Evolutionary conservation across 495 filamentous ascomycete species (phyloP), one percentile per base, ranked within the genome.

Genomic region (Penicillium pancosmium): DNA sequence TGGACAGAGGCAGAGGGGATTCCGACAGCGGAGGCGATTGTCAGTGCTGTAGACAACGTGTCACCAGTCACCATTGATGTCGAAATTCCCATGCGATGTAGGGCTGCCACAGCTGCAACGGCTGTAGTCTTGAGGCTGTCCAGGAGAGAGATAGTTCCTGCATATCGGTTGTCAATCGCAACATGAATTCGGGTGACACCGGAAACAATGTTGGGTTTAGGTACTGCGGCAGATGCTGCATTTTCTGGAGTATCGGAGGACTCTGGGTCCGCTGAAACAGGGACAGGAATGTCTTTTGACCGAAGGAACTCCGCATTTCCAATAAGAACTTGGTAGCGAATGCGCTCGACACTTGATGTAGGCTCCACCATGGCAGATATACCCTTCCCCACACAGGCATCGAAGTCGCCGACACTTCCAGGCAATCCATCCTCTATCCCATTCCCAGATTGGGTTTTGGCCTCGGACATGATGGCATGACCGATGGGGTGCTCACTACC

Each of bases 401-500:
- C 82, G 71, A 99, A 97, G 38, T 96, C 88, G 43, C 89, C 88
- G 52, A 96, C 77, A 57, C 80, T 88, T 21, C 94, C 94, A 48
- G 94, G 89, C 35, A 98, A 77, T 15, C 86, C 83, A 7, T 85
- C 87, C 52, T 95, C 92, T 11, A 78, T 76, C 13, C 83, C 84
- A 33, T 96, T 73, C 6, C 86, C 87, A 8, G 97, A 83, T 60
- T 91, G 82, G 15, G 83, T 76, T 62, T 89, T 90, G 2, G 93
- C 91, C 16, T 84, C 86, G 11, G 76, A 68, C 16, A 92, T 71
- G 54, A 98, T 90, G 5, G 94, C 92, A 64, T 86, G 90, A 21
- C 92, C 94, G 57, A 98, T 88, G 0, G 94, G 94, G 73, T 99
- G 94, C 75, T 99, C 94, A 68, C 91, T 95, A 51, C 90, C 87